Percentiles rank a stretch among this genome's conserved stretches.
phyloP scores from a whole-genome alignment of 2,329 filamentous ascomycete genomes.

The Ramichloridium luteum region DNA sequence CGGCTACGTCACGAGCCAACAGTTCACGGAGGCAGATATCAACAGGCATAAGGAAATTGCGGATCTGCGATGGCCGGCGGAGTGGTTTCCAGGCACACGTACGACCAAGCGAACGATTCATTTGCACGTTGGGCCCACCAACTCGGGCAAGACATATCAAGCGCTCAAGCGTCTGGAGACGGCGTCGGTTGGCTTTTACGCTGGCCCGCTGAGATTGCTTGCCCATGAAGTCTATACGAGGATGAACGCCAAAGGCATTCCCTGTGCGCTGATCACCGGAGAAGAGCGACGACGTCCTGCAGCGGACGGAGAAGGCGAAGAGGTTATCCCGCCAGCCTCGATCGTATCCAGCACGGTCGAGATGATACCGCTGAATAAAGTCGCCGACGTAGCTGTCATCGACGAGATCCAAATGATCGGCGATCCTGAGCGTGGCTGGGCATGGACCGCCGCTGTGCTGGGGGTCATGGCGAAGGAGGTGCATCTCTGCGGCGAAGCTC shows the following conservation, averaged over 20 bases:
- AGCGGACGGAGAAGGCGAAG: constrained; percentile 27
- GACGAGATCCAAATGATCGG: constrained; percentile 99
- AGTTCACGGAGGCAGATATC: constrained; percentile 45
- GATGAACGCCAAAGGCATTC: constrained; percentile 62
- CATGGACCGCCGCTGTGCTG: constrained; percentile 84
- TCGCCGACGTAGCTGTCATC: constrained; percentile 81
- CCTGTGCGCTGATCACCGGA: constrained; percentile 75
- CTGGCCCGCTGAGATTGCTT: constrained; percentile 74
- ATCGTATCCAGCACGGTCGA: constrained; percentile 88
- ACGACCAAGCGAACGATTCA: constrained; percentile 71
- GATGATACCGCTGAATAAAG: constrained; percentile 55
- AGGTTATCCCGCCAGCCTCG: constrained; percentile 11
- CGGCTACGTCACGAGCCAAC: constrained; percentile 46
- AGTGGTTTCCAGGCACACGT: constrained; percentile 84
- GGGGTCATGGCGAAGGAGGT: constrained; percentile 80
- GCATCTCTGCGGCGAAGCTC: constrained; percentile 83
- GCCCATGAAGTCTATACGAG: constrained; percentile 93
- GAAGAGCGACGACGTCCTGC: constrained; percentile 62
- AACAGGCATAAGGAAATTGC: constrained; percentile 53
- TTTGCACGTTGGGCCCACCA: constrained; percentile 90
- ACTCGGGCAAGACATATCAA: constrained; percentile 95
- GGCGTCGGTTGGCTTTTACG: constrained; percentile 69
- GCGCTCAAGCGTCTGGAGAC: constrained; percentile 74
- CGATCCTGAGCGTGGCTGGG: constrained; percentile 68
- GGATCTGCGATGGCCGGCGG: constrained; percentile 77